Evolutionary conservation across 495 filamentous ascomycete species (phyloP), one percentile per base, ranked within the genome.

Genomic region (Aspergillus ellipticus): DNA sequence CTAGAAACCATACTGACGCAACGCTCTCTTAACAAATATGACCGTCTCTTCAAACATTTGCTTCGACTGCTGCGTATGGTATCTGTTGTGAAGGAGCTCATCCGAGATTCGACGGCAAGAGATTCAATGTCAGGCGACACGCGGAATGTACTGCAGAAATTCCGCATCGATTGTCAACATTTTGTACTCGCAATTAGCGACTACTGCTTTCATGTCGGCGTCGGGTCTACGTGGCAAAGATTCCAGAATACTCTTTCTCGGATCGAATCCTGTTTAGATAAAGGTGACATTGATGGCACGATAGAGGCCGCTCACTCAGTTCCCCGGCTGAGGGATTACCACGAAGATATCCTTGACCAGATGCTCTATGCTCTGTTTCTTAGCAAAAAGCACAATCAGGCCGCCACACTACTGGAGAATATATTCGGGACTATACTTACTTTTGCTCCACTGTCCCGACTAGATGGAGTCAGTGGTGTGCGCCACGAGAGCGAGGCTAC

Each of bases 11-110:
- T 97, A 51, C 85, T 98, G 21, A 89, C 89, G 0, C 72, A 81
- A 0, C 65, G 71, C 0, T 74, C 84, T 1, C 74, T 98, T 11
- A 67, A 82, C 17, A 89, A 88, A 61, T 97, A 96, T 62, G 94
- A 98, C 64, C 75, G 73, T 22, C 79, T 96, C 17, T 96, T 96
- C 74, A 87, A 82, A 54, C 73, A 89, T 11, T 71, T 96, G 2
- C 79, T 98, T 1, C 84, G 90, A 2, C 71, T 93, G 0, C 67
- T 88, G 4, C 85, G 94, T 4, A 89, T 97, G 86, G 73, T 88
- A 0, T 92, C 87, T 49, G 86, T 92, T 7, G 85, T 85, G 9
- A 84, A 86, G 46, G 80, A 85, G 57, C 77, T 96, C 20, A 81
- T 86, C 47, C 82, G 82, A n/a, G 79, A 85, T 61, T 79, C 78